Evolutionary conservation across 805 yeast species (phyloP).

Genomic region (Kregervanrija fluxuum): DNA sequence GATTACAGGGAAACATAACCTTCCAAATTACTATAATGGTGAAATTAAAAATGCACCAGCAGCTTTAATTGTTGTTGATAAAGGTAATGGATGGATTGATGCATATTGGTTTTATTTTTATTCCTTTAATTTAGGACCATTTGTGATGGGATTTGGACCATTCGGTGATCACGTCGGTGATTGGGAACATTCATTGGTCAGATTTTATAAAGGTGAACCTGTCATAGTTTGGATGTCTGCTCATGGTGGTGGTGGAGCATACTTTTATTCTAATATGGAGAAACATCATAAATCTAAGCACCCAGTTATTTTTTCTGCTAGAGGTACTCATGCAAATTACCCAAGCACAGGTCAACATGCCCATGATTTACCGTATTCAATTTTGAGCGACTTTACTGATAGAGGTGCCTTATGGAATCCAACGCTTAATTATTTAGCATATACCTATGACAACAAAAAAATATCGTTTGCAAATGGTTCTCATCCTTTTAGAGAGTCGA

Average conservation of each 20-base stretch:
- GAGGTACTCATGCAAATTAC: constrained; percentile 97
- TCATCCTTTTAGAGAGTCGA: constrained; percentile 43
- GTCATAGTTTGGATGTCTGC: constrained; percentile 93
- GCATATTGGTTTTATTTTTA: constrained; percentile 96
- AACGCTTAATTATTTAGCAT: constrained; percentile 68
- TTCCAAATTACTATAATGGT: constrained; percentile 69
- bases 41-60: constrained; percentile 73
- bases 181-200: constrained; percentile 91
- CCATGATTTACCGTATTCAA: constrained; percentile 90
- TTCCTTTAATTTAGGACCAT: constrained; percentile 91
- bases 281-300: constrained; percentile 37
- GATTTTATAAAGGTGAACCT: constrained; percentile 79
- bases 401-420: constrained; percentile 97
- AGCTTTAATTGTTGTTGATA: constrained; percentile 74
- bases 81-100: constrained; percentile 92
- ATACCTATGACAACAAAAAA: constrained; percentile 41
- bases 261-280: constrained; percentile 68
- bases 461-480: constrained; percentile 42
- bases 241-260: constrained; percentile 96
- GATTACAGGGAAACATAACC: constrained; percentile 67
- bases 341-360: constrained; percentile 95
- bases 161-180: constrained; percentile 97
- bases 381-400: constrained; percentile 88
- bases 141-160: constrained; percentile 96
- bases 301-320: constrained; percentile 81